Evolutionary conservation across 768 basidiomycete genomes (phyloP).

Genomic region (Leccinum imitatum): DNA sequence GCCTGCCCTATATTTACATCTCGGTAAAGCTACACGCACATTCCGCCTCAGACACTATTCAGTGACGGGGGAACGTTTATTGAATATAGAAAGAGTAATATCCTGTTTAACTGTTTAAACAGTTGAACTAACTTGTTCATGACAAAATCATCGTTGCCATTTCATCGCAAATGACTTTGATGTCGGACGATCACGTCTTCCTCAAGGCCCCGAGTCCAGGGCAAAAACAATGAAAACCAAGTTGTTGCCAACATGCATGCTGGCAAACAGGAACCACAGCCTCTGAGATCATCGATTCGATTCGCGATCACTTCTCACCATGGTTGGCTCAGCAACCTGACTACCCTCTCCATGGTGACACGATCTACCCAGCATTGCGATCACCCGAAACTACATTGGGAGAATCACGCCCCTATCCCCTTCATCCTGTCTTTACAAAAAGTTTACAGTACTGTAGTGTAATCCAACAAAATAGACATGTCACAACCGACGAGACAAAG

Average conservation of each 20-base stretch:
- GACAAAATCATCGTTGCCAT: background rate
- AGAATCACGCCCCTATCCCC: background rate
- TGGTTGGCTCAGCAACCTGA: background rate
- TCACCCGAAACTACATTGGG: background rate
- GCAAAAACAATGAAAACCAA: background rate
- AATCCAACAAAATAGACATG: background rate
- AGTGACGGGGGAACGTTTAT: background rate
- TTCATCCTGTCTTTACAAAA: background rate
- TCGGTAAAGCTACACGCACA: background rate
- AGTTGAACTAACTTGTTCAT: background rate
- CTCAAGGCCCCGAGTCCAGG: background rate
- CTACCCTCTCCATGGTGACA: background rate
- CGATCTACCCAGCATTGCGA: background rate
- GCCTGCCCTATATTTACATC: background rate
- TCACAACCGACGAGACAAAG: slow-evolving; percentile 2
- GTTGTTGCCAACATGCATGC: background rate
- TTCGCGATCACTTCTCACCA: background rate
- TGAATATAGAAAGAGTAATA: background rate
- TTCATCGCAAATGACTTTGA: background rate
- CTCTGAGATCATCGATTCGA: background rate
- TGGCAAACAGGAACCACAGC: background rate
- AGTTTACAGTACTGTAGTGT: background rate
- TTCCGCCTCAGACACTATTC: background rate
- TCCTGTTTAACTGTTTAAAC: background rate
- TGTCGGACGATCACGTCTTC: background rate